Base-by-base conservation (phyloP, 75 land plant species). In the Sequoia sempervirens region DNA sequence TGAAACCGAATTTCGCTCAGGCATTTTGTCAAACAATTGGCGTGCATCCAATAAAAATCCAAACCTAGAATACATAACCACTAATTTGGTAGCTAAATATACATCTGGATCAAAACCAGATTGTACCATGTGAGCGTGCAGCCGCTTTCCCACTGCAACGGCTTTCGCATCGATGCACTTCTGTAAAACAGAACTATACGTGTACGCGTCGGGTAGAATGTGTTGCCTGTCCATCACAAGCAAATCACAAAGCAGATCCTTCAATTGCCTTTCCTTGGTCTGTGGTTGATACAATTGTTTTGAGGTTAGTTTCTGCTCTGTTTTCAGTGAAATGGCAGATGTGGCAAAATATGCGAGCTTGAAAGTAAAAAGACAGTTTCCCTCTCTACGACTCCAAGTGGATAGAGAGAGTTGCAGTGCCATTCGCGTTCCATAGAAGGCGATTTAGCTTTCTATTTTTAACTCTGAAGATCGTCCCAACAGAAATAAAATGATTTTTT, bases 1-100 rank as follows among this genome's bases (percentile, higher is more conserved):
- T 6, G 86, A 69, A 14, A 87, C 79, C 56, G 84, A 54, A 85
- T 87, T 85, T 54, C 83, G 86, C 18, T 85, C 82, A 80, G 74
- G 80, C 82, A 87, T 84, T 46, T 82, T 61, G 66, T 82, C 50
- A 70, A 85, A 85, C 41, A 85, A 37, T 34, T 85, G 53, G 70
- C 73, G 86, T 7, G 86, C 86, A 85, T 81, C 69, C 20, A 41
- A 43, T 26, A 85, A 30, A 20, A 66, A 80, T 28, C 86, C 84
- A 61, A 37, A 85, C 64, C 64, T 81, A 2, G 38, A 14, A 34
- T 81, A 58, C 82, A 81, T 81, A 7, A 81, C 37, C 26, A 53
- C 69, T 2, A 81, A 26, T 81, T 76, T 76, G 79, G 79, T 76
- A 40, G 43, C 45, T 26, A 78, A 45, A 78, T 78, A 78, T 41